Percentiles rank a stretch among this genome's conserved stretches.
phyloP scores from a whole-genome alignment of 345 rosid genomes.

The Heritiera fomes region DNA sequence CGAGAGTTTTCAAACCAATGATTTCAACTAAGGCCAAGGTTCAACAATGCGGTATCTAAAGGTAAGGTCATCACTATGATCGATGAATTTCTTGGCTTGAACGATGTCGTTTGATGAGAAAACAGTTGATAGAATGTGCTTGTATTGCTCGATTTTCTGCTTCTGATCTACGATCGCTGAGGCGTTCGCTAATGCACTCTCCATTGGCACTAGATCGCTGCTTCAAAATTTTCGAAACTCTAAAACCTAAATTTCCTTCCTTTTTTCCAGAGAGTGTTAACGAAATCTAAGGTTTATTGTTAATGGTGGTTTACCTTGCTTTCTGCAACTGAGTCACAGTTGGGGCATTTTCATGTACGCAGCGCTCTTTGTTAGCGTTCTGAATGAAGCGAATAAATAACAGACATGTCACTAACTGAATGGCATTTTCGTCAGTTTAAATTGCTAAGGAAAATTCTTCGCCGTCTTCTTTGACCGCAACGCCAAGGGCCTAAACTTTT shows the following conservation, averaged over 20 bases:
- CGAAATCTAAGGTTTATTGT: neutral
- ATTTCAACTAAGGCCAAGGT: neutral
- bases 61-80: conserved; percentile 55
- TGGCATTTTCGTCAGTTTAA: neutral
- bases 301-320: neutral
- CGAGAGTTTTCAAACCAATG: neutral
- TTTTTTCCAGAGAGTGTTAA: neutral
- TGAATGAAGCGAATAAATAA: neutral
- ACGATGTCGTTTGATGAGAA: conserved; percentile 74
- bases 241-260: conserved; percentile 15
- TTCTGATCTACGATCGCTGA: conserved; percentile 83
- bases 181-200: conserved; percentile 70
- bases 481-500: neutral
- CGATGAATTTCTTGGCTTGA: conserved; percentile 78
- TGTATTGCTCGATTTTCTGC: conserved; percentile 97
- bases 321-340: neutral
- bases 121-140: conserved; percentile 79
- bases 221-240: conserved; percentile 29
- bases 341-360: neutral
- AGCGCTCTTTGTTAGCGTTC: neutral
- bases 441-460: neutral
- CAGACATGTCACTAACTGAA: neutral
- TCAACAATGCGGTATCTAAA: conserved; percentile 17
- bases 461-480: neutral
- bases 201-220: conserved; percentile 47